Evolutionary conservation across 2,329 filamentous ascomycete species (phyloP), one percentile per base, ranked within the genome.

Genomic region (Blumeria hordei): DNA sequence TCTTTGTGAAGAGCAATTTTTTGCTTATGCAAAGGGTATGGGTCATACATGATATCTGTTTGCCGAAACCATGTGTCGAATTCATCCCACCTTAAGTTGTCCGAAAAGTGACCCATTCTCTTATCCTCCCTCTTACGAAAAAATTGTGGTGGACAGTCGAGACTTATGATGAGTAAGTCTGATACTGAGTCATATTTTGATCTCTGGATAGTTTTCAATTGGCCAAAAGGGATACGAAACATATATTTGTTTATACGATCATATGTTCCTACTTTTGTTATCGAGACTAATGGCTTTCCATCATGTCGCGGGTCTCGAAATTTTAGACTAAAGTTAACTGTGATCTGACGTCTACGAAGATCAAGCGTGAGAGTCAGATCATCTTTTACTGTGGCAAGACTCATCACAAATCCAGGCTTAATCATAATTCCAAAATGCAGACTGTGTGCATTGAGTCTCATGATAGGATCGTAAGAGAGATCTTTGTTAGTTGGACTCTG

Each of bases 371-470:
- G 62, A 3, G 60, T 60, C 37, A 70, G 62, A 1, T 64, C 56
- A 14, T 59, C 53, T 18, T 56, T 47, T 6, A 70, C 60, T 3
- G 69, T 72, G 54, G 73, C 74, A 72, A 85, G 76, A 8, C 71
- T 66, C 63, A 80, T 74, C 72, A 88, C 78, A 0, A 70, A 69
- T 2, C 67, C 68, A 4, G 75, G 71, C 0, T 71, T 67, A 1
- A 73, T 60, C 67, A 78, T 71, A 43, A 78, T 69, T 0, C 85
- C 83, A 60, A 88, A 82, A 16, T 78, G 72, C 1, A 88, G 62
- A 0, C 67, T 68, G 1, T 64, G 60, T 2, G 74, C 69, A 1
- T 65, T 61, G 1, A 79, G 58, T 14, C 63, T 69, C 65, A 75
- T 66, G 18, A 62, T 63, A 21, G 63, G 57, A 1, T 66, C 65